Conservation (phyloP, 305 asterid species). For the Stenogyne calaminthoides region DNA sequence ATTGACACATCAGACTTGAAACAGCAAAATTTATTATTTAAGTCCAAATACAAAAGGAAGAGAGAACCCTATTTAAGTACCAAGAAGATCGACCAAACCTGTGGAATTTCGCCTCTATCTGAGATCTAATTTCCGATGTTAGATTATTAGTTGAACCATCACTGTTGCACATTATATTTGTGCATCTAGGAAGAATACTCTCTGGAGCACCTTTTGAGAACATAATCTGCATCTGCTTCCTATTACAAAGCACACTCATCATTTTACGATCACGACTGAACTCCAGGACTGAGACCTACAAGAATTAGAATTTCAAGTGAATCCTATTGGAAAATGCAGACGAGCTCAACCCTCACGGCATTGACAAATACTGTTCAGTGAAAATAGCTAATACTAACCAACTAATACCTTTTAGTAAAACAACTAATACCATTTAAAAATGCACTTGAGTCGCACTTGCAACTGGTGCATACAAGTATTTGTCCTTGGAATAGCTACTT, state of each 20-base stretch:
- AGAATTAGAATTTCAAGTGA: slow-evolving; percentile 29
- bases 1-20: slow-evolving; percentile 4
- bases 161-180: slow-evolving; percentile 84
- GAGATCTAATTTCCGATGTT: slow-evolving; percentile 77
- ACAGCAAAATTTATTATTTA: slow-evolving; percentile 2
- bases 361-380: neutral
- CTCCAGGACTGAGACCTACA: slow-evolving; percentile 87
- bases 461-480: too few relatives aligned
- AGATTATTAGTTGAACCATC: slow-evolving; percentile 85
- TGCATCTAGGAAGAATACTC: slow-evolving; percentile 91
- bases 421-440: too few relatives aligned
- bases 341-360: slow-evolving; percentile 14
- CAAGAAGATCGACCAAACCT: slow-evolving; percentile 49
- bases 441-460: too few relatives aligned
- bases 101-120: slow-evolving; percentile 77
- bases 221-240: slow-evolving; percentile 92
- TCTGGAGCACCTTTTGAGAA: slow-evolving; percentile 99
- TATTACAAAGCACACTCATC: slow-evolving; percentile 99
- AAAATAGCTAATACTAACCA: too few relatives aligned
- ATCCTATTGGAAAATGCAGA: slow-evolving; percentile 10
- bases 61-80: neutral
- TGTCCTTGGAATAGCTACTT: slow-evolving; percentile 2
- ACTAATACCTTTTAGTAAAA: too few relatives aligned
- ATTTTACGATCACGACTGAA: slow-evolving; percentile 99
- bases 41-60: slow-evolving; percentile 11